phyloP scores from a whole-genome alignment of 306 rosid species.

The Pueraria montana region DNA sequence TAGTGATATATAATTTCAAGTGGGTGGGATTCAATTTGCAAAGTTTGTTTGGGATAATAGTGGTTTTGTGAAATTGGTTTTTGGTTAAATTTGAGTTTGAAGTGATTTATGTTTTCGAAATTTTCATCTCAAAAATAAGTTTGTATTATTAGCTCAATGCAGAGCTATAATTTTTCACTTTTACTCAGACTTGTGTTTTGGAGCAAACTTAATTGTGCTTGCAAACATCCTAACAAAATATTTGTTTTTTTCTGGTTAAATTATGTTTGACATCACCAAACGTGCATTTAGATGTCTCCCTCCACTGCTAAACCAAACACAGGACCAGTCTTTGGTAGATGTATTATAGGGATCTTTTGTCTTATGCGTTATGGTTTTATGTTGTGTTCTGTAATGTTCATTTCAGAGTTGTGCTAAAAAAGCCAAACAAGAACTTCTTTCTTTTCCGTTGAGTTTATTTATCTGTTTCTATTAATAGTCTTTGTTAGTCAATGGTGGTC shows the following conservation, averaged over 20 bases:
- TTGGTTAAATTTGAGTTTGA: neutral
- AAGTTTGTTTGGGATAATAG: neutral
- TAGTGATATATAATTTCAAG: neutral
- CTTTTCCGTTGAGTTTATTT: neutral
- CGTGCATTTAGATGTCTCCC: neutral
- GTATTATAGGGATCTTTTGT: neutral
- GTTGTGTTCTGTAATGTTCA: neutral
- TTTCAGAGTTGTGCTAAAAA: neutral
- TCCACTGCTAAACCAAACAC: neutral
- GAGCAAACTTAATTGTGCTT: too few species aligned
- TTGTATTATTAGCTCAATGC: neutral
- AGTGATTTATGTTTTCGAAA: neutral
- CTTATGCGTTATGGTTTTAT: neutral
- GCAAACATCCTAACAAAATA: too few species aligned
- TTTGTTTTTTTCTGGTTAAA: too few species aligned
- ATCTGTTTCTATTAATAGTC: neutral
- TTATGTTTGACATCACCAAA: too few species aligned
- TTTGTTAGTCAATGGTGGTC: slow-evolving; percentile 18
- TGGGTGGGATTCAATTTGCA: neutral
- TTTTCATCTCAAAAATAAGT: slow-evolving; percentile 14
- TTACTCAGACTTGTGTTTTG: too few species aligned
- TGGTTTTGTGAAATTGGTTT: neutral
- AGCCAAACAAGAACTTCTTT: neutral
- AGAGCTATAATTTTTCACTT: too few species aligned
- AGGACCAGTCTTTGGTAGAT: neutral